Evolutionary conservation across 306 rosid species (phyloP), one percentile per base, ranked within the genome.

Genomic region (Ochetophila trinervis): DNA sequence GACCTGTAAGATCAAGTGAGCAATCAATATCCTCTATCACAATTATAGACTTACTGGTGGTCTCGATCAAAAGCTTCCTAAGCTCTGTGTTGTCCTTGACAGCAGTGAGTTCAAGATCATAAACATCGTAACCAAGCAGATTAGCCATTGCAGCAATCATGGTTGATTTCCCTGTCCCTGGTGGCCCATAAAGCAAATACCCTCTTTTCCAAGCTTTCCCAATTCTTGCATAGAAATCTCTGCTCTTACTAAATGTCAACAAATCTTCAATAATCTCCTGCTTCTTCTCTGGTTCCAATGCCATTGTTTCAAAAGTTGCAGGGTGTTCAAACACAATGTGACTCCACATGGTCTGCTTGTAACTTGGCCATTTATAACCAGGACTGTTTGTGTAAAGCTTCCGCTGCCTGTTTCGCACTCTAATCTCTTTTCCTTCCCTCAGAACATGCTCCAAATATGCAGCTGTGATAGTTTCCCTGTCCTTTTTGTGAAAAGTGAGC

Each of bases 181-280:
- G 96, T 51, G 92, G 96, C 13, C 96, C 96, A 67, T 80, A 76
- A 17, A 88, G 80, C 18, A 88, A 71, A 30, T 85, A 88, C 23
- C 95, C 95, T 74, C 95, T 83, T 42, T 85, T 88, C 97, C 97
- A 91, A 0, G 95, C 97, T 74, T 88, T 91, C 30, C 97, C 97
- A 30, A 86, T 88, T 60, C 95, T 77, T 0, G 82, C 90, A 67
- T 91, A 91, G 60, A 84, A 87, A 45, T 87, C 95, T 73, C 79
- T 91, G 48, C 93, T 88, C 69, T 83, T 72, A 30, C 89, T 88
- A 36, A 91, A 91, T 47, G 90, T 88, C 58, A 77, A 20, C 75
- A 91, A 78, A 86, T 91, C 97, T 42, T 91, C 91, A 32, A 91
- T 81, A 42, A 91, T 86, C 86, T 77, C 95, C 55, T 56, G 52